phyloP scores from a whole-genome alignment of 228 moss, liverwort and hornwort species.

The Sphagnum fallax region DNA sequence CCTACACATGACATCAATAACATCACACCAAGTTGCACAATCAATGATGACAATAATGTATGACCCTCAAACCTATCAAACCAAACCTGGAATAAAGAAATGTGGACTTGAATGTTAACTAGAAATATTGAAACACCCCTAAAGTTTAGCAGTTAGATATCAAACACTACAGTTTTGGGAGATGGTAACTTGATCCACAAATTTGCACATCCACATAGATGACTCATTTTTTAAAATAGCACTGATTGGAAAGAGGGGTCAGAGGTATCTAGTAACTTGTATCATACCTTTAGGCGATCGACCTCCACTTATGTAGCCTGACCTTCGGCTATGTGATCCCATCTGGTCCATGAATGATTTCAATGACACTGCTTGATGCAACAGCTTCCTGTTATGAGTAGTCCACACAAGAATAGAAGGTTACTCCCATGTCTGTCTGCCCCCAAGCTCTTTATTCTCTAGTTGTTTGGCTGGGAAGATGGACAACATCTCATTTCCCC shows the following conservation, averaged over 20 bases:
- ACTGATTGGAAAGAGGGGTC: background rate
- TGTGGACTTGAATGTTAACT: background rate
- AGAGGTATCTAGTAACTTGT: background rate
- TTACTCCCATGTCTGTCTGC: too few relatives aligned
- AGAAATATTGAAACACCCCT: background rate
- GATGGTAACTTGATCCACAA: background rate
- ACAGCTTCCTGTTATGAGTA: constrained; percentile 22
- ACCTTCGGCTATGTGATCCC: constrained; percentile 11
- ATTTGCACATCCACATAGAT: background rate
- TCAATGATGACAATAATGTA: background rate
- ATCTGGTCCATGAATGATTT: constrained; percentile 36
- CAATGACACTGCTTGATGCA: constrained; percentile 36
- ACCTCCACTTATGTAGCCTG: background rate
- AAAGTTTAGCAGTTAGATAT: background rate
- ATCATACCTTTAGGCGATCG: constrained; percentile 7
- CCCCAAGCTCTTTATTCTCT: too few relatives aligned
- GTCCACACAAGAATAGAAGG: background rate
- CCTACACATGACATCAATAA: background rate
- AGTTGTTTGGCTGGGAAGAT: too few relatives aligned
- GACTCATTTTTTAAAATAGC: background rate
- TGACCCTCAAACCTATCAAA: background rate
- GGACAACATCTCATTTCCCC: too few relatives aligned
- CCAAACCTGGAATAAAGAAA: background rate
- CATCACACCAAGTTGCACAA: background rate
- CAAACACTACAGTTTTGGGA: background rate